Conservation (phyloP, 78 protist species). For the Andalucia godoyi region DNA sequence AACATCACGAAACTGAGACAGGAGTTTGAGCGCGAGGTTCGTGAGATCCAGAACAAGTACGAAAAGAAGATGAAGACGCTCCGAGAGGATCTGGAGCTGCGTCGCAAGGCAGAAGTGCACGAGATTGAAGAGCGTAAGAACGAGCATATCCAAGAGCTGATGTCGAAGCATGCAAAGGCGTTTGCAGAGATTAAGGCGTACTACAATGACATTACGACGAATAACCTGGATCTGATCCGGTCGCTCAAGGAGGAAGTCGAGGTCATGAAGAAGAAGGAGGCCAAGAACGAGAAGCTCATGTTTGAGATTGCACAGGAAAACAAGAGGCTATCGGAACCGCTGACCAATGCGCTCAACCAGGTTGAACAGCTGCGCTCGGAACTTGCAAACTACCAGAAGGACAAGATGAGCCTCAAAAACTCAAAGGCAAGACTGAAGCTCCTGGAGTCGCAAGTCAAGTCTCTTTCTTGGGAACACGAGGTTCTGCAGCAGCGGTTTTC, state of each 20-base stretch:
- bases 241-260: conserved; percentile 55
- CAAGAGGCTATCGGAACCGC: conserved; percentile 57
- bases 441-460: conserved; percentile 29
- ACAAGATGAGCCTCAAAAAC: conserved; percentile 26
- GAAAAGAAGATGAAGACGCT: conserved; percentile 30
- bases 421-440: conserved; percentile 20
- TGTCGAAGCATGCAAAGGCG: conserved; percentile 48
- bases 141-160: conserved; percentile 48
- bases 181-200: conserved; percentile 54
- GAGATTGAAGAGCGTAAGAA: conserved; percentile 70
- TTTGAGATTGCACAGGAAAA: conserved; percentile 51
- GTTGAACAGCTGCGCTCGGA: conserved; percentile 31
- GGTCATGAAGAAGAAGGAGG: conserved; percentile 40
- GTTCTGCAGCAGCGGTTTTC: conserved; percentile 18
- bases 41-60: conserved; percentile 35
- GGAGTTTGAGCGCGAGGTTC: conserved; percentile 30
- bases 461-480: conserved; percentile 59
- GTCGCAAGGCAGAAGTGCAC: conserved; percentile 40
- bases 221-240: conserved; percentile 58
- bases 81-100: conserved; percentile 44
- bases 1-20: conserved; percentile 23
- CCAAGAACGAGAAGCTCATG: conserved; percentile 51
- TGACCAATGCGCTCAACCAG: conserved; percentile 9
- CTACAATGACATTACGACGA: conserved; percentile 69
- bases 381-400: conserved; percentile 43